Base-by-base conservation (phyloP, 2,329 filamentous ascomycete species). In the Aspergillus novofumigatus region DNA sequence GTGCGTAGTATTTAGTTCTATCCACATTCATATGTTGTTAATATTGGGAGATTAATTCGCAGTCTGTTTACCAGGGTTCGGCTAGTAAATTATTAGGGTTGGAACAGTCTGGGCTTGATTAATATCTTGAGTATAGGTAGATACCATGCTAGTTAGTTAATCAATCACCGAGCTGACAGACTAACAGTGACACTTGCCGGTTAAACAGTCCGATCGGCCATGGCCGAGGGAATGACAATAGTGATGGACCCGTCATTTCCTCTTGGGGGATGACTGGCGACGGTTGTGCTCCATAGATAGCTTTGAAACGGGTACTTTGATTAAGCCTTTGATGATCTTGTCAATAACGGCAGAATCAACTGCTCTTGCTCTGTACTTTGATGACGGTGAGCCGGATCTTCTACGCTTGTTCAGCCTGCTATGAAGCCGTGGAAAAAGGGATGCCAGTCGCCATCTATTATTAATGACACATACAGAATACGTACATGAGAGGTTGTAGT, bases 401-500 rank as follows among this genome's bases (percentile, higher is more conserved):
- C 38, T 54, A 52, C 57, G 58, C 55, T 59, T 57, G 58, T 59
- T 57, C 49, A 20, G 54, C 58, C 58, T 52, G 45, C 25, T 49
- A 47, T 38, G 52, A 53, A 49, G 55, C 53, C 20, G 45, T 51
- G 52, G 49, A 28, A 26, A 28, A 38, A 25, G 21, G 41, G 20
- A 44, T 44, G n/a, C 7, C 11, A 35, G 32, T 35, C 32, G 11
- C 32, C 32, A 35, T 17, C 14, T 17, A 35, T 38, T 38, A 17
- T 38, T 38, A 38, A 14, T 38, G 14, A 38, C 32, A 5, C 32
- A 7, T 17, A 17, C 5, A 3, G 14, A 38, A 38, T 7, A 35
- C 11, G 6, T 17, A 38, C 14, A 38, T 17, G 14, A 7, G 32
- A 38, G 14, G 6, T 38, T 38, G 28, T 29, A 29, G 28, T 11